These are phyloP conservation scores for Microbotryomycetes sp. DNA, from an alignment of 1,284 basidiomycete species.

Conservation along the genomic window DNA sequence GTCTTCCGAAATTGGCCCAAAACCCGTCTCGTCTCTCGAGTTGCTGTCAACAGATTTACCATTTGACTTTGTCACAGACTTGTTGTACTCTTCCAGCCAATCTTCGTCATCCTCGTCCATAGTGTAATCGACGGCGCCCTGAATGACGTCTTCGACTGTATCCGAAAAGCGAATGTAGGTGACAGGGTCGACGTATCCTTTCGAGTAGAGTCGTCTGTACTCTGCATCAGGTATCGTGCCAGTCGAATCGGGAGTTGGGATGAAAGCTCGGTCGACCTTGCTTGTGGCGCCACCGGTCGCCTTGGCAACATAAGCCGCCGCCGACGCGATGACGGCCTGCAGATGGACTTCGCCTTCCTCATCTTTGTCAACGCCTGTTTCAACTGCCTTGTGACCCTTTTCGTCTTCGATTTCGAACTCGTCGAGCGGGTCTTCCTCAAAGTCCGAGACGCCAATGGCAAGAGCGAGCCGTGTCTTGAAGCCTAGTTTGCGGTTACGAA, in stretches of 20 bases:
- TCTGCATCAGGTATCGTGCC: conserved; percentile 59
- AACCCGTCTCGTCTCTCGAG: conserved; percentile 7
- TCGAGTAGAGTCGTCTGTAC: conserved; percentile 64
- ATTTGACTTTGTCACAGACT: conserved; percentile 41
- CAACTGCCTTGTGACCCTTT: conserved; percentile 29
- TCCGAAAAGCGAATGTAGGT: conserved; percentile 79
- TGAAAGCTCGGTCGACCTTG: conserved; percentile 47
- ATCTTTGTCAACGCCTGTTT: conserved; percentile 41
- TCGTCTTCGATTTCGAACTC: conserved; percentile 27
- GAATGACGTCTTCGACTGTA: conserved; percentile 74
- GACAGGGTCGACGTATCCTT: conserved; percentile 63
- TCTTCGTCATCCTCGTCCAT: conserved; percentile 95
- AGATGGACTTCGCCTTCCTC: conserved; percentile 67
- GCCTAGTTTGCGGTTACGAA: conserved; percentile 40
- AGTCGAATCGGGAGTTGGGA: conserved; percentile 85
- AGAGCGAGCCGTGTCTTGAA: conserved; percentile 38
- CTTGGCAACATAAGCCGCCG: conserved; percentile 46
- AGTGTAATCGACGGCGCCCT: conserved; percentile 64
- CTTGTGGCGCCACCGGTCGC: conserved; percentile 2
- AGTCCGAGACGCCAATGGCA: conserved; percentile 33
- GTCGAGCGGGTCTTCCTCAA: conserved; percentile 29
- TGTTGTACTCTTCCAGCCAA: conserved; percentile 86
- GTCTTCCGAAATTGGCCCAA: conserved; percentile 67
- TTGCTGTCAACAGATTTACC: conserved; percentile 46
- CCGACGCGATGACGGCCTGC: conserved; percentile 71